Conservation (phyloP, 306 rosid genomes). For the Fragaria nilgerrensis region DNA sequence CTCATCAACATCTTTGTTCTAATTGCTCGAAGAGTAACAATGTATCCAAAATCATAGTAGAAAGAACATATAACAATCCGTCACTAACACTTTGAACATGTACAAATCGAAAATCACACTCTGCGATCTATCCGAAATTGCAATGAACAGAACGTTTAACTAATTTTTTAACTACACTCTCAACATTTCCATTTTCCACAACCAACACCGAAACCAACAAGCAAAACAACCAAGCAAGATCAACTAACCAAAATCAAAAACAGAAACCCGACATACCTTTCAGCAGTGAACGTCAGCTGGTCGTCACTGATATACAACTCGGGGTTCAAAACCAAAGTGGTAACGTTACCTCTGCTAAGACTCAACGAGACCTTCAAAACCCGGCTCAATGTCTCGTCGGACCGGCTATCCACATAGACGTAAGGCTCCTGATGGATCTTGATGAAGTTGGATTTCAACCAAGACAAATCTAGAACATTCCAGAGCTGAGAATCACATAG, state of each 20-base stretch:
- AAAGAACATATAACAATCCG: too few species aligned
- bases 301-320: neutral
- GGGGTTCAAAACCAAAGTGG: constrained; percentile 46
- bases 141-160: too few species aligned
- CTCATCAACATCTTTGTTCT: too few species aligned
- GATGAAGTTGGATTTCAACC: constrained; percentile 56
- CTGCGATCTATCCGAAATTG: neutral
- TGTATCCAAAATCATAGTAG: too few species aligned
- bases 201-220: neutral
- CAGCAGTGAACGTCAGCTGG: neutral
- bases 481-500: constrained; percentile 56
- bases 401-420: constrained; percentile 58
- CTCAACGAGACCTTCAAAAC: constrained; percentile 59
- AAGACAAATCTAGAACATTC: constrained; percentile 67
- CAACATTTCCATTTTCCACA: neutral
- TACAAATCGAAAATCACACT: neutral
- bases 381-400: constrained; percentile 52
- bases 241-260: too few species aligned
- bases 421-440: constrained; percentile 60
- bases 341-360: constrained; percentile 53
- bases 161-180: neutral
- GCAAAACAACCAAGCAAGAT: too few species aligned
- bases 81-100: neutral
- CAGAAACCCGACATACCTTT: neutral
- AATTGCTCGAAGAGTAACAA: too few species aligned